Evolutionary conservation across 1,284 basidiomycete genomes (phyloP).

Genomic region (Cutaneotrichosporon mucoides): DNA sequence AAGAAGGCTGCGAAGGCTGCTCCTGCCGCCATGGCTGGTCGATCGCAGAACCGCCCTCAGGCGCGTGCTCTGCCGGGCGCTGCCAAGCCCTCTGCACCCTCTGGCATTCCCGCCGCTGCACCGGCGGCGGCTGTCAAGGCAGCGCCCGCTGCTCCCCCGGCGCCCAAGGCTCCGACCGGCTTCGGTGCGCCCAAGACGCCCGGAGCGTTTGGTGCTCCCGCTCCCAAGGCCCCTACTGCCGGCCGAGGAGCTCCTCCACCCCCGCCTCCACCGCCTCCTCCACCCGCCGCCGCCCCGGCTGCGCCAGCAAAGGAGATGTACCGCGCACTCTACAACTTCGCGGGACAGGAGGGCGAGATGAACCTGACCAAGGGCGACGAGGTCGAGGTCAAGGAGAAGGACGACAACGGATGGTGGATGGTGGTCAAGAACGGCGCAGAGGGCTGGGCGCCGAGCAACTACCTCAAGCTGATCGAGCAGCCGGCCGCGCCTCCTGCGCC

Average conservation of each 20-base stretch:
- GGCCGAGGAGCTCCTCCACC: neutral
- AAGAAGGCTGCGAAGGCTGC: constrained; percentile 44
- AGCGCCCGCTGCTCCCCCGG: neutral
- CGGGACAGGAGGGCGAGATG: constrained; percentile 89
- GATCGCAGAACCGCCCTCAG: constrained; percentile 38
- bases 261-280: constrained; percentile 58
- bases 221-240: too few species aligned
- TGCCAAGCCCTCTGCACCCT: constrained; percentile 46
- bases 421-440: constrained; percentile 79
- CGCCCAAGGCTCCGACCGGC: constrained; percentile 12
- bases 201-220: too few species aligned
- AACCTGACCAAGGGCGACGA: constrained; percentile 82
- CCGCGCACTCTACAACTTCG: constrained; percentile 81
- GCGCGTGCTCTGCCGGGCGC: constrained; percentile 45
- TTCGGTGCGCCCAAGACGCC: too few species aligned
- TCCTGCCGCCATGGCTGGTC: constrained; percentile 32
- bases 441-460: constrained; percentile 95
- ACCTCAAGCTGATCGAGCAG: constrained; percentile 69
- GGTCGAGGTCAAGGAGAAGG: constrained; percentile 89
- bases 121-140: neutral
- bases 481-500: constrained; percentile 63
- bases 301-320: constrained; percentile 71
- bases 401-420: constrained; percentile 94
- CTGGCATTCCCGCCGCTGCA: constrained; percentile 17
- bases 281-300: constrained; percentile 54